Evolutionary conservation across 768 basidiomycete species (phyloP).

Genomic region (Lentinula boryana): DNA sequence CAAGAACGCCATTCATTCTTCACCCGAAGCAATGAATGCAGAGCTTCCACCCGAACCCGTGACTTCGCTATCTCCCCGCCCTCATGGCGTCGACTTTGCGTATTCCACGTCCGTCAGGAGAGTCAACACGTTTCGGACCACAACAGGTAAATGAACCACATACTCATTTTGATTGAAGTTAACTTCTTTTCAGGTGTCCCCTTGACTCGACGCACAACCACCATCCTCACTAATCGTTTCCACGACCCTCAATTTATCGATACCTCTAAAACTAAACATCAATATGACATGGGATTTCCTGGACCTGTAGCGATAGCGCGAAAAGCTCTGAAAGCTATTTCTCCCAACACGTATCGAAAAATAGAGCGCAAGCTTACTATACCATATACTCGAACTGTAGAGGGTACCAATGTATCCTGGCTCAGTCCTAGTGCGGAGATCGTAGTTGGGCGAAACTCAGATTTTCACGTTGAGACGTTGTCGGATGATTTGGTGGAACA

Average conservation of each 20-base stretch:
- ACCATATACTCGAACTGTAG: conserved; percentile 37
- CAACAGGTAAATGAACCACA: not conserved
- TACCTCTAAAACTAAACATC: conserved; percentile 15
- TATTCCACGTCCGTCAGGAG: conserved; percentile 2
- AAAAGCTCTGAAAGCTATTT: conserved; percentile 28
- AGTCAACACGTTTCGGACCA: not conserved
- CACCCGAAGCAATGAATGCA: conserved; percentile 22
- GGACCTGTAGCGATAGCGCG: conserved; percentile 34
- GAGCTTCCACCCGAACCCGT: conserved; percentile 16
- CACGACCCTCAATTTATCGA: conserved; percentile 5
- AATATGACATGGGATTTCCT: conserved; percentile 42
- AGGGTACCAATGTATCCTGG: conserved; percentile 28
- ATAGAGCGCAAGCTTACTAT: conserved; percentile 49
- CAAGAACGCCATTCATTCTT: conserved; percentile 25
- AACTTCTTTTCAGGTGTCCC: conserved; percentile 13
- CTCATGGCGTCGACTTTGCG: not conserved
- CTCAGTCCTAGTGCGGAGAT: conserved; percentile 29
- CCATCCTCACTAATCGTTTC: conserved; percentile 18
- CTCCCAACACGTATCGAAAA: conserved; percentile 37
- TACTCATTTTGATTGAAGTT: not conserved
- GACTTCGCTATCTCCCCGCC: not conserved
- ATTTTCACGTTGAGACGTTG: conserved; percentile 47
- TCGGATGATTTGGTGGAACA: conserved; percentile 65
- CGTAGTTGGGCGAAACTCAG: conserved; percentile 54
- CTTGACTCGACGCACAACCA: conserved; percentile 24